Evolutionary conservation across 345 rosid species (phyloP).

Genomic region (Citrus maxima): DNA sequence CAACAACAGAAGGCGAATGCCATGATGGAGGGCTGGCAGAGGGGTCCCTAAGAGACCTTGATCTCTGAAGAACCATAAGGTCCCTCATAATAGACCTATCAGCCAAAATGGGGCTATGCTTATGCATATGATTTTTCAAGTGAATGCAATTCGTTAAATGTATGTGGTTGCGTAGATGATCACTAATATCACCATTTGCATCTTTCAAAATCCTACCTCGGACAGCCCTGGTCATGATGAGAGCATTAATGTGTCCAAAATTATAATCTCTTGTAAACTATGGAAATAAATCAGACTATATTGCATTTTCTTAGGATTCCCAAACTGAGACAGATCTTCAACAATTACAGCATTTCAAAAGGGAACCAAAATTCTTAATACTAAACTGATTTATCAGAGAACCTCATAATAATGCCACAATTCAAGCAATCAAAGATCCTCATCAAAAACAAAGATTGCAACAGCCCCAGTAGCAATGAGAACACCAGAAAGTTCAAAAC

Average conservation of each 20-base stretch:
- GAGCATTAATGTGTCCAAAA: conserved; percentile 23
- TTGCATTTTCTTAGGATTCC: conserved; percentile 35
- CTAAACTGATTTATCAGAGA: conserved; percentile 1
- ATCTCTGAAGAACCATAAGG: conserved; percentile 82
- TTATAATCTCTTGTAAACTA: conserved; percentile 20
- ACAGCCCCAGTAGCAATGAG: not conserved
- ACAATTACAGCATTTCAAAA: conserved; percentile 16
- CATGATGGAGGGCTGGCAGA: conserved; percentile 86
- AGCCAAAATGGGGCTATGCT: conserved; percentile 75
- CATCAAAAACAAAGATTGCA: conserved; percentile 10
- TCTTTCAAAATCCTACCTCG: conserved; percentile 77
- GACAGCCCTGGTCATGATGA: conserved; percentile 82
- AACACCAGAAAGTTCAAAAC: conserved; percentile 14
- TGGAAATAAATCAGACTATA: conserved; percentile 33
- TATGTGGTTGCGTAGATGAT: conserved; percentile 93
- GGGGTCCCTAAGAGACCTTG: conserved; percentile 89
- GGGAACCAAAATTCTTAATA: not conserved
- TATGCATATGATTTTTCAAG: conserved; percentile 98
- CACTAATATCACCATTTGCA: conserved; percentile 80
- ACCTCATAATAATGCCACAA: conserved; percentile 20
- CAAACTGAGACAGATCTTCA: conserved; percentile 17
- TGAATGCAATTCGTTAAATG: conserved; percentile 97
- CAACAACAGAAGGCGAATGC: conserved; percentile 72
- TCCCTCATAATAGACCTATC: conserved; percentile 92
- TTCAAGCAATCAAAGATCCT: conserved; percentile 22